These are phyloP conservation scores for Pugionium dolabratum DNA, from an alignment of 345 rosid genomes.

Conservation along the genomic window DNA sequence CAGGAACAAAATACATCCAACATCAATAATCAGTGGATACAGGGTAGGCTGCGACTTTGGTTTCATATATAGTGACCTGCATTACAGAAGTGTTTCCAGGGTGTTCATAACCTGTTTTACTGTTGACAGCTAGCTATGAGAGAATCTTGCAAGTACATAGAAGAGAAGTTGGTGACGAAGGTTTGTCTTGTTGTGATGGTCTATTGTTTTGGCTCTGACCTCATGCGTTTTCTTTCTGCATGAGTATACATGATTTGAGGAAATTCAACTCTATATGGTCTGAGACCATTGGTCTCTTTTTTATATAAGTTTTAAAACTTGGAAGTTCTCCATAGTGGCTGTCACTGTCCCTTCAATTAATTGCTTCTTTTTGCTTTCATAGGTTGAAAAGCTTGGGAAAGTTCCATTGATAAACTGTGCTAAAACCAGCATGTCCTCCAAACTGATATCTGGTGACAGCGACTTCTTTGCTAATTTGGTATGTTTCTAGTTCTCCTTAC, in stretches of 20 bases:
- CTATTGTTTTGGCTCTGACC: neutral
- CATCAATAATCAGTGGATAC: constrained; percentile 92
- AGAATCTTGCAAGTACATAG: constrained; percentile 92
- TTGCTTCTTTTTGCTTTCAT: constrained; percentile 3
- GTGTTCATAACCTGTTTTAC: constrained; percentile 16
- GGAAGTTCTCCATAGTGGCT: neutral
- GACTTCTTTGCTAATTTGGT: constrained; percentile 96
- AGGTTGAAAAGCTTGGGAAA: constrained; percentile 97
- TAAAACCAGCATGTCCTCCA: constrained; percentile 98
- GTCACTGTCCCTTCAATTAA: neutral
- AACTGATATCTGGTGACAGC: constrained; percentile 85
- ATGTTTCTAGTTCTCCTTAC: constrained; percentile 28
- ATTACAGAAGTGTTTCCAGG: constrained; percentile 8
- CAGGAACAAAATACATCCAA: constrained; percentile 96
- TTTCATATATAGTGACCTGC: neutral
- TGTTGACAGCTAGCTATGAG: constrained; percentile 90
- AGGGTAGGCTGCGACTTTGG: constrained; percentile 51
- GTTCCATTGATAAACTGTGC: constrained; percentile 90
- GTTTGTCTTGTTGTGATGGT: constrained; percentile 43
- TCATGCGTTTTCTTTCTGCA: neutral
- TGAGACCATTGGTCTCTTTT: neutral
- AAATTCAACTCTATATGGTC: neutral
- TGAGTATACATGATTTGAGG: neutral
- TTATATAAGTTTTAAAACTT: neutral
- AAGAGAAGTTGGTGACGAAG: constrained; percentile 84